phyloP scores from a whole-genome alignment of 306 rosid genomes.

The Gleditsia sinensis region DNA sequence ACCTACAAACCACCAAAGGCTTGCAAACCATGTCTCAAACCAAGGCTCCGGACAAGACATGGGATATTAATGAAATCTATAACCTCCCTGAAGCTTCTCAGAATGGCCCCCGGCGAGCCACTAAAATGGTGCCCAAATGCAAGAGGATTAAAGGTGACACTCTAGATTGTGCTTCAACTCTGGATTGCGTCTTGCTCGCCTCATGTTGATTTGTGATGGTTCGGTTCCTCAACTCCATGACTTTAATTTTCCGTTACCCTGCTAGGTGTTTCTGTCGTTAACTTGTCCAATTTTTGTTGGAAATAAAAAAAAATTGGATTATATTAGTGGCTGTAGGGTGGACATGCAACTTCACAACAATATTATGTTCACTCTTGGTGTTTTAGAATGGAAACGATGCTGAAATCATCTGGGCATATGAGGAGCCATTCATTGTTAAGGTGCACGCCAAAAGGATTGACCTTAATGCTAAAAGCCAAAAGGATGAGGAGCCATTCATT shows the following conservation, averaged over 20 bases:
- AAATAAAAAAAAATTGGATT: neutral
- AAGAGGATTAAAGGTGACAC: slow-evolving; percentile 27
- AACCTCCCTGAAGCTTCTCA: slow-evolving; percentile 12
- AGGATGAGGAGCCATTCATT: too few species aligned
- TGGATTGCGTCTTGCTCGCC: slow-evolving; percentile 49
- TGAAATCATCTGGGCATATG: too few species aligned
- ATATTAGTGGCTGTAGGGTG: neutral
- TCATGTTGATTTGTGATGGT: slow-evolving; percentile 41
- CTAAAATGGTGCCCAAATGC: slow-evolving; percentile 44
- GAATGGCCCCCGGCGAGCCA: neutral
- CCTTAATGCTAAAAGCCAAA: too few species aligned
- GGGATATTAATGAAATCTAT: neutral
- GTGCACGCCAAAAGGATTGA: too few species aligned
- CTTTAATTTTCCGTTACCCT: neutral
- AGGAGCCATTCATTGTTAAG: too few species aligned
- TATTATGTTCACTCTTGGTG: neutral
- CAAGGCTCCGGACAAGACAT: neutral
- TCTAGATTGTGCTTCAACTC: slow-evolving; percentile 22
- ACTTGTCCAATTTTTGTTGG: neutral
- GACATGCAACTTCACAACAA: neutral
- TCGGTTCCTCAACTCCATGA: neutral
- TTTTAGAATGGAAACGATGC: too few species aligned
- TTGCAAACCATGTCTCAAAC: neutral
- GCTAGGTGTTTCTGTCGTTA: neutral
- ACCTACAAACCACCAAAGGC: slow-evolving; percentile 1